Percentiles rank a stretch among this genome's conserved stretches.
These are phyloP conservation scores for Exophiala spinifera DNA, from an alignment of 2,329 filamentous ascomycete genomes.

Conservation along the genomic window DNA sequence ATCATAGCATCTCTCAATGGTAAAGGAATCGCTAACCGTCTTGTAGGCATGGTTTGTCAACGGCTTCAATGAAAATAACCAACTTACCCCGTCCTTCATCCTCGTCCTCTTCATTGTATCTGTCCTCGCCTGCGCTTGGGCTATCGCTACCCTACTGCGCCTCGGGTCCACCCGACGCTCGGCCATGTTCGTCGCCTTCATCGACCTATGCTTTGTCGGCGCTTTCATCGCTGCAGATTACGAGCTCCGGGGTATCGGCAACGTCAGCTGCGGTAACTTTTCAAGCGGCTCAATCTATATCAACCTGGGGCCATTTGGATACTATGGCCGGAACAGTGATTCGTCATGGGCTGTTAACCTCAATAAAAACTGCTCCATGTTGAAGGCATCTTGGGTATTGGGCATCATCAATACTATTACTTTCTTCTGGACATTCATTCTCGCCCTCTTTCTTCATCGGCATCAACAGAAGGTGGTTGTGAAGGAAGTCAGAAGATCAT, in stretches of 20 bases:
- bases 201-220: conserved; percentile 61
- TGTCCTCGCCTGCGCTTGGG: conserved; percentile 60
- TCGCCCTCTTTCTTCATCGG: conserved; percentile 55
- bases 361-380: conserved; percentile 82
- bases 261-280: conserved; percentile 66
- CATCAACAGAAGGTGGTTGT: conserved; percentile 34
- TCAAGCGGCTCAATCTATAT: conserved; percentile 52
- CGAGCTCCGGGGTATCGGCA: conserved; percentile 54
- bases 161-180: conserved; percentile 59
- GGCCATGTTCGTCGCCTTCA: conserved; percentile 57
- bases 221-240: conserved; percentile 62
- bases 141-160: conserved; percentile 58
- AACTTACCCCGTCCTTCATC: conserved; percentile 59
- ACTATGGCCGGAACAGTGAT: conserved; percentile 46
- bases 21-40: conserved; percentile 11
- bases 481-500: conserved; percentile 37
- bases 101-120: conserved; percentile 64
- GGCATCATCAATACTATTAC: conserved; percentile 83
- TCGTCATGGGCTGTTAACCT: conserved; percentile 52
- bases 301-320: conserved; percentile 61
- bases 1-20: not conserved
- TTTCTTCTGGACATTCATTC: conserved; percentile 72
- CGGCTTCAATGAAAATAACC: conserved; percentile 54
- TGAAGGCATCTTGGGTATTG: conserved; percentile 86
- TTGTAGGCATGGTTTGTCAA: conserved; percentile 58